Base-by-base conservation (phyloP, 2,329 filamentous ascomycete species). In the Penicillium rolfsii region DNA sequence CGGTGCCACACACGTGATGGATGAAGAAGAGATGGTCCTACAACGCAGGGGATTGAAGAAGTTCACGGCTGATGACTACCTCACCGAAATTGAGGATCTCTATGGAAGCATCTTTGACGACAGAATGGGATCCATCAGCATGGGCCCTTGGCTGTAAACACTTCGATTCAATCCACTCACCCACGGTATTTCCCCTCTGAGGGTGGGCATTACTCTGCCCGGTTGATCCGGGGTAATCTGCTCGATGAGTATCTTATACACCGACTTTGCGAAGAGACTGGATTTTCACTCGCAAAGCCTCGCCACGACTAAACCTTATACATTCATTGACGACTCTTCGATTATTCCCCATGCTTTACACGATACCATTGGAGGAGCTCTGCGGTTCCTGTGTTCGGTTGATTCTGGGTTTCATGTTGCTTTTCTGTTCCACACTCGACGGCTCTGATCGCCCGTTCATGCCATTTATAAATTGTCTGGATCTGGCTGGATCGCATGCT, bases 11-110 rank as follows among this genome's bases (percentile, higher is more conserved):
- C 73, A 83, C 64, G 74, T 85, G n/a, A 79, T 88, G 41, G 89
- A 93, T 48, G 90, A 91, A 58, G 92, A 96, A 75, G 84, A 91
- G 70, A 81, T 85, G 66, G 85, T 89, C 61, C 85, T 98, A 73
- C 77, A 84, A 61, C 82, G 84, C 26, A 87, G 86, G 63, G 91
- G 91, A 2, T 83, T 97, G 5, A 84, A 83, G 70, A 90, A 89
- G 70, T 91, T 92, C 75, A 84, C 84, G 48, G 91, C 91, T 9
- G 87, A 91, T 53, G 93, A 97, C 70, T 99, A 99, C 78, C 80
- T 96, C 61, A 80, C 82, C 48, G 93, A 96, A 73, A 90, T 98
- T 59, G 84, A 91, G 66, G 85, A 84, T 58, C 78, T 96, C 14
- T 84, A 90, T 69, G 77, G 83, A 53, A 83, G 81, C 61, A 87